These are phyloP conservation scores for Arthrobotrys pseudoclavata DNA, from an alignment of 2,329 filamentous ascomycete species.

Conservation along the genomic window DNA sequence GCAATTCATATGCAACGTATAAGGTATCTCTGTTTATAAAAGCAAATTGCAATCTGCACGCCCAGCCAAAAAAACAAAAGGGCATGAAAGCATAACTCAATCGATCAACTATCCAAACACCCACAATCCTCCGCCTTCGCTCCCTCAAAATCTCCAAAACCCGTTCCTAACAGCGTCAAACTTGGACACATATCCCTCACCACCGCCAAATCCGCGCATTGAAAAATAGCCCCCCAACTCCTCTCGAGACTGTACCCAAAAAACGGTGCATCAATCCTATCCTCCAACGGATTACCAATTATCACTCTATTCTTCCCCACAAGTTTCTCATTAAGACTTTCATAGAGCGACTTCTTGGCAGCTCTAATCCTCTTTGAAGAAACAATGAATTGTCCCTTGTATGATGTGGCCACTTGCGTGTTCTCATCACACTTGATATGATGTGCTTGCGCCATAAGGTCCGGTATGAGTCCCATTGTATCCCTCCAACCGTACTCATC, in stretches of 20 bases:
- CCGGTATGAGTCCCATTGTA: conserved; percentile 65
- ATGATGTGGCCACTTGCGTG: conserved; percentile 66
- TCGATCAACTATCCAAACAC: conserved; percentile 36
- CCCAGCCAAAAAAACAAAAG: neutral
- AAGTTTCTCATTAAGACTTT: conserved; percentile 63
- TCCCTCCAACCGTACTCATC: conserved; percentile 68
- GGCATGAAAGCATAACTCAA: neutral
- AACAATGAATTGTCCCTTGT: conserved; percentile 69
- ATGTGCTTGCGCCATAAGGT: conserved; percentile 65
- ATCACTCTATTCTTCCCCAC: conserved; percentile 61
- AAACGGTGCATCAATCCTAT: conserved; percentile 55
- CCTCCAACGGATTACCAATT: conserved; percentile 24
- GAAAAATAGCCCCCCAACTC: conserved; percentile 62
- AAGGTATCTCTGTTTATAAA: conserved; percentile 19
- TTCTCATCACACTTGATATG: conserved; percentile 63
- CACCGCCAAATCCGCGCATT: conserved; percentile 59
- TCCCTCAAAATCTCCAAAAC: conserved; percentile 28
- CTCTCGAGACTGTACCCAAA: conserved; percentile 62
- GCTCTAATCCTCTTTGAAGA: conserved; percentile 68
- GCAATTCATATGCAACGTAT: neutral
- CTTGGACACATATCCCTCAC: conserved; percentile 45
- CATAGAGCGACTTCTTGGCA: conserved; percentile 65
- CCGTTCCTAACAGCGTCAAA: neutral
- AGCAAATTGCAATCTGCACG: neutral
- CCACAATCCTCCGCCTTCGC: conserved; percentile 44